A percentile compares a stretch with the other conserved stretches of the same genome.
These are phyloP conservation scores for Rosellinia necatrix DNA, from an alignment of 2,329 filamentous ascomycete species.

Conservation along the genomic window DNA sequence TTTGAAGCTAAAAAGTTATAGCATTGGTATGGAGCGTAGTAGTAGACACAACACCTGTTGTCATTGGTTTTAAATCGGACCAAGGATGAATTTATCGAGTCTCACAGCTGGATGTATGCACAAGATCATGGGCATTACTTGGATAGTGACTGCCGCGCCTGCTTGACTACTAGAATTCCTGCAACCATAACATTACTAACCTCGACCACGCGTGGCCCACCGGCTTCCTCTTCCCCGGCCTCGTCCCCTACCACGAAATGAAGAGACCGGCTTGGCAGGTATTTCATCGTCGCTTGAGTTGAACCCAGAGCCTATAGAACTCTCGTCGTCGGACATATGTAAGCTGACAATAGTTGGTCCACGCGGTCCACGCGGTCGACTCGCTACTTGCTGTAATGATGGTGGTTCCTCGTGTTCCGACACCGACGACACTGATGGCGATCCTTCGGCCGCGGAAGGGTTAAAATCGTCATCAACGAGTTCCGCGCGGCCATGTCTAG, in stretches of 20 bases:
- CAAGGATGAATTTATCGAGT: too few relatives aligned
- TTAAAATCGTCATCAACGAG: constrained; percentile 34
- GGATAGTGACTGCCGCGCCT: too few relatives aligned
- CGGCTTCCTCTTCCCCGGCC: constrained; percentile 25
- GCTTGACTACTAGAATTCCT: too few relatives aligned
- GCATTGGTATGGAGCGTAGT: too few relatives aligned
- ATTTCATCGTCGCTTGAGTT: constrained; percentile 27
- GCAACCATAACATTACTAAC: constrained; percentile 46
- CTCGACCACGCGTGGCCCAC: constrained; percentile 25
- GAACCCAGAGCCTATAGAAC: constrained; percentile 24
- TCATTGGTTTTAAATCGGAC: too few relatives aligned
- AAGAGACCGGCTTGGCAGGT: constrained; percentile 31
- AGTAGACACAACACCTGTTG: too few relatives aligned
- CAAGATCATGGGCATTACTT: too few relatives aligned
- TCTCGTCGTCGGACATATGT: constrained; percentile 26
- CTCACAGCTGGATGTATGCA: too few relatives aligned
- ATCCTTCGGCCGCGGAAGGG: constrained; percentile 21
- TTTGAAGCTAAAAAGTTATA: too few relatives aligned
- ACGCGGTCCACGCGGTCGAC: constrained; percentile 22
- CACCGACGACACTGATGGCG: constrained; percentile 27
- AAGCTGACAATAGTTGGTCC: constrained; percentile 36
- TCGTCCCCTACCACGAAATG: constrained; percentile 49
- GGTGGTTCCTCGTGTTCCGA: constrained; percentile 21
- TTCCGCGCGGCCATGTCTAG: constrained; percentile 31
- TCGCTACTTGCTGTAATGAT: constrained; percentile 9